Base-by-base conservation (phyloP, 2,329 filamentous ascomycete species). In the Fusarium staphyleae region DNA sequence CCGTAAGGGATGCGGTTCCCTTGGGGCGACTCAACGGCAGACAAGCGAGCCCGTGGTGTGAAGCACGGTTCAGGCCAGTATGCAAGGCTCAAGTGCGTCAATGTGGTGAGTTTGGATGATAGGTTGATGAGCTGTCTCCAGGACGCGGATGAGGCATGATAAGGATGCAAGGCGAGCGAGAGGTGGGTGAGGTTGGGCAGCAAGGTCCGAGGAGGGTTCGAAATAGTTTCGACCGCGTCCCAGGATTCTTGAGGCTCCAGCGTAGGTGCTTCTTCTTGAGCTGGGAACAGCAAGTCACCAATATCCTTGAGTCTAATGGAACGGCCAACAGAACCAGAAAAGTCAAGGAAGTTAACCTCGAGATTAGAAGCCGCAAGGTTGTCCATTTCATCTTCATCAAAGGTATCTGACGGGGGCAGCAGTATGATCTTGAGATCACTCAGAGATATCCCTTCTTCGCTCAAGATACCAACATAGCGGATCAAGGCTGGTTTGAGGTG, bases 41-140 rank as follows among this genome's bases (percentile, higher is more conserved):
- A 71, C 19, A 74, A 74, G 51, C 75, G 78, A 6, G 83, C 78
- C 58, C 81, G 80, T 8, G 81, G 81, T 2, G 82, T 83, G n/a
- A 85, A 70, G 13, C 77, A 78, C 2, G 85, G 85, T 42, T 79
- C 77, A 1, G 85, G 85, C 85, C 85, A 87, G 66, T 81, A 82
- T 13, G 84, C 83, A 6, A 87, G 75, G 58, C 80, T 85, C 33
- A 87, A 74, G 62, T 87, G 84, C 2, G 85, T 87, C 32, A 87
- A 70, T 12, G 75, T 78, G 1, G 77, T 77, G 6, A 85, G 68
- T 59, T 81, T 83, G 10, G 74, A 68, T 0, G 82, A 78, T n/a
- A 87, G 69, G 2, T 75, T 62, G 18, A 87, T 72, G 4, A 87
- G 77, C 29, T 85, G 82, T 40, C 78, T 81, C 85, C 85, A 87